Conservation (phyloP, 2,329 filamentous ascomycete species). For the Curvularia lunata region DNA sequence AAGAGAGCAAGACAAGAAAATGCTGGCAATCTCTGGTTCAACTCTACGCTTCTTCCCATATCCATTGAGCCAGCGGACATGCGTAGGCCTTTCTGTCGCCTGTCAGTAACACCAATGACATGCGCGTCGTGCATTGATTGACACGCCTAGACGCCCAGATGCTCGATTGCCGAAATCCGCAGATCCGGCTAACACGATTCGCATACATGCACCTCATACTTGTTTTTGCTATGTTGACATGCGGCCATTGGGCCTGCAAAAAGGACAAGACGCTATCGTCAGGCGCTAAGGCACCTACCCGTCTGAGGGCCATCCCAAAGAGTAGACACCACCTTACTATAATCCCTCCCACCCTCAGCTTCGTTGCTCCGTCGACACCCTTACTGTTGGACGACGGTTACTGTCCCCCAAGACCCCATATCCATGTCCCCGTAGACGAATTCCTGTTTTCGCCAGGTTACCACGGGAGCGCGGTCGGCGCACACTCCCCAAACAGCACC, state of each 20-base stretch:
- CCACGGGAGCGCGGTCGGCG: conserved; percentile 2
- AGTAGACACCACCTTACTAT: background rate
- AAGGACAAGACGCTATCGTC: background rate
- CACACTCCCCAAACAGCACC: background rate
- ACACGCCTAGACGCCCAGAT: background rate
- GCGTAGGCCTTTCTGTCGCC: background rate
- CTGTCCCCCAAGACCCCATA: background rate
- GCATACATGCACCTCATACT: background rate
- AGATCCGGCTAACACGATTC: background rate
- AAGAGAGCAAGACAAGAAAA: background rate
- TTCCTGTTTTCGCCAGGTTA: conserved; percentile 2
- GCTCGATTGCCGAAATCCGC: background rate
- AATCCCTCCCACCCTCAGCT: background rate
- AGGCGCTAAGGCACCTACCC: background rate
- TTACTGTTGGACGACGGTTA: background rate
- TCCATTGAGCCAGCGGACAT: background rate
- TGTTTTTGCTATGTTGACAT: background rate
- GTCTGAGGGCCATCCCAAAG: background rate
- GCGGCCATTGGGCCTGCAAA: background rate
- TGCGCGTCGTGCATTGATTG: background rate
- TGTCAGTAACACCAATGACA: background rate
- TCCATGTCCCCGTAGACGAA: background rate
- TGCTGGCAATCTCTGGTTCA: background rate
- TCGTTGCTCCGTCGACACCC: conserved; percentile 16
- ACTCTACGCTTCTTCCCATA: background rate